Base-by-base conservation (phyloP, 306 rosid genomes). In the Quercus aquifolioides region DNA sequence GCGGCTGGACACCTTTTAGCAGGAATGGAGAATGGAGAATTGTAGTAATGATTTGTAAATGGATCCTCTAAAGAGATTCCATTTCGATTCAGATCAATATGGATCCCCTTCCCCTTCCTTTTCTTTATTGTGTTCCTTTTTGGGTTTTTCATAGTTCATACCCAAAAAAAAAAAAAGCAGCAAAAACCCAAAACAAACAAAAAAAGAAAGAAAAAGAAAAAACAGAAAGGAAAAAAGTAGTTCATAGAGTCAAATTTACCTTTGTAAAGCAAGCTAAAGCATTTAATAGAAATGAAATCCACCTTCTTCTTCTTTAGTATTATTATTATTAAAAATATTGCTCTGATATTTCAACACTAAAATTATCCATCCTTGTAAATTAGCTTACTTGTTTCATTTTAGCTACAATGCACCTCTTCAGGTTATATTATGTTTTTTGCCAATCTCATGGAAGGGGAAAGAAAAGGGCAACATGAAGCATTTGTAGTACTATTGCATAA, bases 181-280 rank as follows among this genome's bases (percentile, higher is more conserved):
- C 12, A 41, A 41, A 6, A 41, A 54, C 58, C 30, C 64, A 58
- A 19, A 20, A 11, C 21, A 6, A 9, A 19, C 7, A 4, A 21
- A 58, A 21, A 21, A 6, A 10, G 11, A 6, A 20, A n/a, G 6
- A 4, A n/a, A 19, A 23, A 58, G 21, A 20, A 21, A 58, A 10
- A n/a, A 57, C 5, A 7, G 4, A 7, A 25, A 58, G 9, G 21
- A n/a, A 8, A 56, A 56, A 76, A 31, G 33, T 63, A 35, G 9
- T 55, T 19, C 0, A 55, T 71, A n/a, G 63, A 46, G 71, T 46
- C 55, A 71, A 25, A 79, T 60, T 30, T 71, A 56, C 33, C 25
- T 74, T 78, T 80, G 67, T 6, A 65, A 19, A n/a, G 78, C 10
- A 73, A 15, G 52, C 18, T 10, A 68, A 58, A 56, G 62, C 62